These are phyloP conservation scores for Leccinum imitatum DNA, from an alignment of 768 basidiomycete genomes.

Conservation along the genomic window DNA sequence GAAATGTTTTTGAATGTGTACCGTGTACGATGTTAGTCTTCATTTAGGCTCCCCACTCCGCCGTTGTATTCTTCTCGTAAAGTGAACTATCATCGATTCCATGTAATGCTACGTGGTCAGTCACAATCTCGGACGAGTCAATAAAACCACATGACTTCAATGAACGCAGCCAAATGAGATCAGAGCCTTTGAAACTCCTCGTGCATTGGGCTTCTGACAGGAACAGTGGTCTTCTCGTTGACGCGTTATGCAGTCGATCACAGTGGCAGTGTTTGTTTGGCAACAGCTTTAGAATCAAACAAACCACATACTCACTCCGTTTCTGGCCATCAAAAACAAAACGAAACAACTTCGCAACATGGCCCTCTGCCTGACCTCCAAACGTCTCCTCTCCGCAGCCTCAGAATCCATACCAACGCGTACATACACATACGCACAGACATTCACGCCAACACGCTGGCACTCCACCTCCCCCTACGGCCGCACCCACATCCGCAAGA, in stretches of 20 bases:
- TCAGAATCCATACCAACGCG: slow-evolving; percentile 1
- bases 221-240: too few relatives aligned
- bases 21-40: too few relatives aligned
- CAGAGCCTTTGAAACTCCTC: too few relatives aligned
- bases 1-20: neutral
- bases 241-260: too few relatives aligned
- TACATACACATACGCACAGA: slow-evolving; percentile 18
- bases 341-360: slow-evolving; percentile 4
- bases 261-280: slow-evolving; percentile 16
- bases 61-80: neutral
- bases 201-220: too few relatives aligned
- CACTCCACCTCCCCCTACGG: slow-evolving; percentile 81
- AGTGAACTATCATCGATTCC: neutral
- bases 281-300: slow-evolving; percentile 22
- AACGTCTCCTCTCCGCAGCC: slow-evolving; percentile 8
- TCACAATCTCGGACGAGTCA: too few relatives aligned
- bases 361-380: slow-evolving; percentile 14
- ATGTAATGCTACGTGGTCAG: too few relatives aligned
- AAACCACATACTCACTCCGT: slow-evolving; percentile 1
- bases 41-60: neutral
- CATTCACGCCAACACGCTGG: slow-evolving; percentile 26
- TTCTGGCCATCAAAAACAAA: neutral
- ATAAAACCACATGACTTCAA: too few relatives aligned
- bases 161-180: too few relatives aligned
- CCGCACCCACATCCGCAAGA: slow-evolving; percentile 79